Conservation (phyloP, 2,329 filamentous ascomycete species). For the Arthrobotrys pseudoclavata region DNA sequence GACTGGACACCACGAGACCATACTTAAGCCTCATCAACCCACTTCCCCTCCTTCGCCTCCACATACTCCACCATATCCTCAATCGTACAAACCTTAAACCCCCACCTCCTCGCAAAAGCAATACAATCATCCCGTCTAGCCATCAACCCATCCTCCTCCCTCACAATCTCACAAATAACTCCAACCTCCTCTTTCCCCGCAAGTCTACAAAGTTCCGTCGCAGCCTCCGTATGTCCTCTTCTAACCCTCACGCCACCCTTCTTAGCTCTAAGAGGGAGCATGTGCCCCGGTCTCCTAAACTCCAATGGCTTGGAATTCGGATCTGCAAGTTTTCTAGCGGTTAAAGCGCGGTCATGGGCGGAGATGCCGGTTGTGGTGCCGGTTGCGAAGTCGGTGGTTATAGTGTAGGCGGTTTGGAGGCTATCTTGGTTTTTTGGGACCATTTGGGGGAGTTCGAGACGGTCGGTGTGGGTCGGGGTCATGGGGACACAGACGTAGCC, state of each 20-base stretch:
- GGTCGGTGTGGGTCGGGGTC: constrained; percentile 75
- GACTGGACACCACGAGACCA: too few species aligned
- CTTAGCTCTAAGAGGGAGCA: constrained; percentile 84
- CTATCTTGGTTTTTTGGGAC: constrained; percentile 80
- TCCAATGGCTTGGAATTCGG: constrained; percentile 71
- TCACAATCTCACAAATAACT: constrained; percentile 92
- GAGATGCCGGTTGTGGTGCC: constrained; percentile 87
- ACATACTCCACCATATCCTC: constrained; percentile 86
- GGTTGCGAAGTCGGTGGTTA: constrained; percentile 85
- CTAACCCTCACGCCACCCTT: constrained; percentile 84
- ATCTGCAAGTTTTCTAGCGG: constrained; percentile 82
- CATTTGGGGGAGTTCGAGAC: constrained; percentile 89
- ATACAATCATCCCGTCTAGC: constrained; percentile 90
- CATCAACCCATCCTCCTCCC: constrained; percentile 88
- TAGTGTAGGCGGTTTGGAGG: constrained; percentile 91
- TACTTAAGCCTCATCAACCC: constrained; percentile 27
- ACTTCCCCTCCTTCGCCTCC: constrained; percentile 79
- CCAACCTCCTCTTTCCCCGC: constrained; percentile 82
- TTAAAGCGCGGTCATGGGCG: constrained; percentile 86
- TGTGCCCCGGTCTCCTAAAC: constrained; percentile 88
- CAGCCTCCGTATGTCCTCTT: constrained; percentile 91
- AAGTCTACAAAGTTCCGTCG: constrained; percentile 87
- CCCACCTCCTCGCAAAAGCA: constrained; percentile 87
- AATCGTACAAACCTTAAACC: constrained; percentile 94
- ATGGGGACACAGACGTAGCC: constrained; percentile 94